Percentiles rank a stretch among this genome's conserved stretches.
phyloP scores from a whole-genome alignment of 1,284 basidiomycete species.

The Trichosporon faecale region DNA sequence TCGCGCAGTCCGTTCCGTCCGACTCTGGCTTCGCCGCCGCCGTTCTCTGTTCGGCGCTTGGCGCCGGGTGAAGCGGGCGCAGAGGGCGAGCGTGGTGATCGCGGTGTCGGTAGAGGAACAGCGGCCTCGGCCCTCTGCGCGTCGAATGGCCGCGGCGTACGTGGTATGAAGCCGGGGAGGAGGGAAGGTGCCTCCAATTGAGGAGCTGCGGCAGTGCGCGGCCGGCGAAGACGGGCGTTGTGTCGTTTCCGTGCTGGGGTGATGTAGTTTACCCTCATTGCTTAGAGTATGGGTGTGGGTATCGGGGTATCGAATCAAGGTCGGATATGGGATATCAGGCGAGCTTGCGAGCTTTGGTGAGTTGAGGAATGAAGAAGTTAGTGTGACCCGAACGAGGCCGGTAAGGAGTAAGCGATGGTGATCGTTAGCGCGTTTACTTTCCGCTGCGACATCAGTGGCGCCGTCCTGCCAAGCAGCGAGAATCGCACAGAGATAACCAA shows the following conservation, averaged over 20 bases:
- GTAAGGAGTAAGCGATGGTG: too few relatives aligned
- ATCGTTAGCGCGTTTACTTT: background rate
- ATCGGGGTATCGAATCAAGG: background rate
- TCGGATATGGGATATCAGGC: background rate
- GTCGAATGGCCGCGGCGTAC: background rate
- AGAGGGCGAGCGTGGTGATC: background rate
- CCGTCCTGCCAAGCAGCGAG: background rate
- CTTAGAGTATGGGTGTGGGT: background rate
- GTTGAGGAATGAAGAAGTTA: background rate
- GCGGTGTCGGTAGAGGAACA: background rate
- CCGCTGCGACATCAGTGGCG: background rate
- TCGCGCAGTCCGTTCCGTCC: background rate
- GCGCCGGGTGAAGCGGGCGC: background rate
- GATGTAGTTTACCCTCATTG: background rate
- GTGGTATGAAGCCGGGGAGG: background rate
- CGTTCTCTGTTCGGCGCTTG: background rate
- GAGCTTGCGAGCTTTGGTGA: too few relatives aligned
- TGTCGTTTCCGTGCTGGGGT: background rate
- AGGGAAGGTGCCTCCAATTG: constrained; percentile 3
- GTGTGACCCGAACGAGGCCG: background rate
- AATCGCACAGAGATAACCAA: background rate
- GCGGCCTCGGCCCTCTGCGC: background rate
- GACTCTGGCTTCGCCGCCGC: background rate
- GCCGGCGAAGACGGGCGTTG: background rate
- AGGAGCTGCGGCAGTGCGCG: background rate